These are phyloP conservation scores for Raphanus hybrid DNA, from an alignment of 441 rosid genomes.

Conservation along the genomic window DNA sequence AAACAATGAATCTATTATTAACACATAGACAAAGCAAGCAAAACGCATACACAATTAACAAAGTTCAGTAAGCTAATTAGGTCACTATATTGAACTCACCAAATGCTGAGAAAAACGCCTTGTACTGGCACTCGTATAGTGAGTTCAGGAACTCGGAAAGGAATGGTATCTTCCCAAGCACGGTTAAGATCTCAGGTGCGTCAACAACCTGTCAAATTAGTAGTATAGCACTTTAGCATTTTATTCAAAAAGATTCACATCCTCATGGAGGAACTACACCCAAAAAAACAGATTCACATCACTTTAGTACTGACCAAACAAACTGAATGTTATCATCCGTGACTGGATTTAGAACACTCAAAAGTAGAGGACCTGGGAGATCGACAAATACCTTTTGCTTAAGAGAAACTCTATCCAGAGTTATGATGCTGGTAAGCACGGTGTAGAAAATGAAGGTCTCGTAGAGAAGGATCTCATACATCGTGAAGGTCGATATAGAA, in stretches of 20 bases:
- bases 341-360: no score
- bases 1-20: conserved; percentile 18
- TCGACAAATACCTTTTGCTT: conserved; percentile 79
- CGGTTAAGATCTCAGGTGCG: conserved; percentile 89
- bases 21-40: neutral
- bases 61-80: neutral
- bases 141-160: conserved; percentile 95
- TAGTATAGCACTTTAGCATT: conserved; percentile 1
- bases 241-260: conserved; percentile 20
- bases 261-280: no score
- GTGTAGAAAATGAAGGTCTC: no score
- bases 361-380: conserved; percentile 5
- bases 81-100: conserved; percentile 55
- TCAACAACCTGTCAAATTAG: conserved; percentile 79
- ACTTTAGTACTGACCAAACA: no score
- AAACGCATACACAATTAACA: neutral
- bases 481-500: conserved; percentile 98
- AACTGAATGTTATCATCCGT: no score
- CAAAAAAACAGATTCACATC: no score
- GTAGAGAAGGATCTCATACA: conserved; percentile 90
- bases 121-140: conserved; percentile 88
- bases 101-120: conserved; percentile 88
- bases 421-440: no score
- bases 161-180: conserved; percentile 48
- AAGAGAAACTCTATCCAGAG: conserved; percentile 56